Conservation (phyloP, 73 alveolate genomes). For the Tetrahymena malaccensis region DNA sequence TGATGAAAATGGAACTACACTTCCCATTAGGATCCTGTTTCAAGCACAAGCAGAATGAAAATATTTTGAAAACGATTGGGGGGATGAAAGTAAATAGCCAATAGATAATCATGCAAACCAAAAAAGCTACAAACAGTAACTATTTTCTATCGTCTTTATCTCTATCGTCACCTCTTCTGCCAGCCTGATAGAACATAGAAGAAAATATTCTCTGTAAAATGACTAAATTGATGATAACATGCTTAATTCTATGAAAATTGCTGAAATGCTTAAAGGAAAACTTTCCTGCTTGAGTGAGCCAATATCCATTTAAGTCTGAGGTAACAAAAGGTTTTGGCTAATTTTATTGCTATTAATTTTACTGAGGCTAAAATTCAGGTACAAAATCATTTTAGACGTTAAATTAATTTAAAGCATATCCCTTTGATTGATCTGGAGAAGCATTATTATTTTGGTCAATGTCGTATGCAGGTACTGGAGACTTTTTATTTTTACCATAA, state of each 20-base stretch:
- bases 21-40: neutral
- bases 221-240: neutral
- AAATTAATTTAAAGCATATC: neutral
- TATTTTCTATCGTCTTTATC: neutral
- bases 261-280: neutral
- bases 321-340: neutral
- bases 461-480: neutral
- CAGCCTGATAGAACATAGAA: neutral
- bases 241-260: neutral
- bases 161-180: neutral
- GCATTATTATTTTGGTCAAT: neutral
- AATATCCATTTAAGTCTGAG: neutral
- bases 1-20: neutral
- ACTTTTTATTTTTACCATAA: too few relatives aligned
- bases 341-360: neutral
- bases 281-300: neutral
- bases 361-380: neutral
- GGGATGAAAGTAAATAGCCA: neutral
- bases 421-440: neutral
- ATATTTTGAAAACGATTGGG: neutral
- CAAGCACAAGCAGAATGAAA: neutral
- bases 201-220: neutral
- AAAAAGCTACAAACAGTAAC: neutral
- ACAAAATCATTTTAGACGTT: neutral
- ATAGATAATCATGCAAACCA: neutral